Evolutionary conservation across 192 early-diverging fungal genomes (phyloP).

Genomic region (Coemansia asiatica): DNA sequence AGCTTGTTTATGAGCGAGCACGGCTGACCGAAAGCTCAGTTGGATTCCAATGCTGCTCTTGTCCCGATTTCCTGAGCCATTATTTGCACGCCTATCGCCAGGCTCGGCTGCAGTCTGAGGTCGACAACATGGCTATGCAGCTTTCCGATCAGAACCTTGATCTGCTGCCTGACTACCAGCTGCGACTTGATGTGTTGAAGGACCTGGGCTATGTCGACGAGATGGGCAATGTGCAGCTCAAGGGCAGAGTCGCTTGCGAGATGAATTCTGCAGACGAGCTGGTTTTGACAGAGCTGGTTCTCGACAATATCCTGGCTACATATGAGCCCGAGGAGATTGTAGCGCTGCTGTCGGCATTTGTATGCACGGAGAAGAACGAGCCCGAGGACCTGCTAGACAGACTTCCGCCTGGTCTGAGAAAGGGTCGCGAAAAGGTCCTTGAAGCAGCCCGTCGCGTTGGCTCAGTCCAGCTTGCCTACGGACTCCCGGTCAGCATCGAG

Average conservation of each 20-base stretch:
- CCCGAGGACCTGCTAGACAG: constrained; percentile 30
- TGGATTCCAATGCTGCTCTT: constrained; percentile 42
- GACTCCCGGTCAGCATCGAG: constrained; percentile 57
- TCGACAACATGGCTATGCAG: constrained; percentile 72
- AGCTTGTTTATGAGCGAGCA: constrained; percentile 63
- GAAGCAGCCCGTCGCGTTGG: constrained; percentile 70
- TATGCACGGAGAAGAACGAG: constrained; percentile 89
- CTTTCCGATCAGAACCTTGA: constrained; percentile 93
- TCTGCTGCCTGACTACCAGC: constrained; percentile 88
- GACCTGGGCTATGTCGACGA: constrained; percentile 79
- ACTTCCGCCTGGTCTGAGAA: constrained; percentile 29
- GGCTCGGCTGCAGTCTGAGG: constrained; percentile 63
- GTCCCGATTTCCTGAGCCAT: constrained; percentile 50
- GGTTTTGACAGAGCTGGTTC: constrained; percentile 88
- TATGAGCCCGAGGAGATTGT: constrained; percentile 92
- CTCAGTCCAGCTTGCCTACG: constrained; percentile 69
- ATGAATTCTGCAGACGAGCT: constrained; percentile 97
- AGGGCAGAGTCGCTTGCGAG: constrained; percentile 95
- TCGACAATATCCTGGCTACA: constrained; percentile 88
- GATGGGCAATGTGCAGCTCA: constrained; percentile 84
- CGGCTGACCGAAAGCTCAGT: constrained; percentile 43
- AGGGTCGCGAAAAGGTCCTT: constrained; percentile 65
- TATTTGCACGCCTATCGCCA: constrained; percentile 60
- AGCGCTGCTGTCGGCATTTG: constrained; percentile 89
- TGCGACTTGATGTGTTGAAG: constrained; percentile 83